Evolutionary conservation across 345 rosid genomes (phyloP), one percentile per base, ranked within the genome.

Genomic region (Populus ilicifolia): DNA sequence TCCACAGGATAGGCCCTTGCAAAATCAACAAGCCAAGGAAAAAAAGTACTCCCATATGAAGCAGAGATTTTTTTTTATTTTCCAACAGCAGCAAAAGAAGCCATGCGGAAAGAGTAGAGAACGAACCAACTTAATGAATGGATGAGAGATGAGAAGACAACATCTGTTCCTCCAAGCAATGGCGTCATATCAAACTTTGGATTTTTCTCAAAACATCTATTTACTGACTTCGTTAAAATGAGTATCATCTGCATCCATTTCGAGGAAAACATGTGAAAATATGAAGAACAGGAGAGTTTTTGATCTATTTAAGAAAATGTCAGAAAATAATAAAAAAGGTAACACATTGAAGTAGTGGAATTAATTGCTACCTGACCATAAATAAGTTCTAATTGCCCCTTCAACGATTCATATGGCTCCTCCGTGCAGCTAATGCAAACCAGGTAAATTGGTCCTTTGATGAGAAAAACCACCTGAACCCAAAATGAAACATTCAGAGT

Each of bases 131-230:
- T 87, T 75, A 94, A 94, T 39, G 97, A 94, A 85, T 94, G 98
- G 85, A 96, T 89, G 27, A 96, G 97, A 71, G 99, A 94, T 52
- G 98, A 94, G 90, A 96, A 96, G 80, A 96, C 99, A 80, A 84
- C 96, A 70, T 96, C 97, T 38, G 99, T 96, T 87, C 98, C 99
- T 81, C 99, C 97, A 72, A 96, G 98, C 84, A 96, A 86, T 43
- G 97, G 96, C 78, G 98, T 91, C 98, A 96, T 93, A 82, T 96
- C 99, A 80, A 94, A 96, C 91, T 96, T 96, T 21, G 98, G 80
- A 83, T 94, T 96, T 94, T 90, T 96, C 87, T 89, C 97, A 27
- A 96, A 96, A 83, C 99, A 94, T 90, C 95, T 91, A 85, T 96
- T 92, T 74, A 96, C 79, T 5, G 99, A 91, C 83, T 92, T 92